Conservation (phyloP, 331 rosid genomes). For the Acacia concinna region DNA sequence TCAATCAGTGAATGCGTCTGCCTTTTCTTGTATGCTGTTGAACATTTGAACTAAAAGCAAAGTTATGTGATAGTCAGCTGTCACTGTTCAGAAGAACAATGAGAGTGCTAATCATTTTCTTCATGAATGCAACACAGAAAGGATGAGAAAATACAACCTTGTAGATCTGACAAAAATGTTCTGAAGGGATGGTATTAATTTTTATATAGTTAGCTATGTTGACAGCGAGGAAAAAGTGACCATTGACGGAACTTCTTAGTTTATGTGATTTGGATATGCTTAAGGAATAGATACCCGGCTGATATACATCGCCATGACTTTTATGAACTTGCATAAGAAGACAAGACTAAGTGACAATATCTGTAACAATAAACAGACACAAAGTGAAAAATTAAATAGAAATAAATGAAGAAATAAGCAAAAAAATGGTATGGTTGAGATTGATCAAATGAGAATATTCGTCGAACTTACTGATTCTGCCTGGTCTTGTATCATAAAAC, state of each 20-base stretch:
- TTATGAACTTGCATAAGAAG: neutral
- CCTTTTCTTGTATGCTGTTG: constrained; percentile 4
- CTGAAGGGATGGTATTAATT: neutral
- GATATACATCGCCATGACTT: neutral
- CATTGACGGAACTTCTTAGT: constrained; percentile 15
- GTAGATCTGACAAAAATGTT: constrained; percentile 1
- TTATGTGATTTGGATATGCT: constrained; percentile 6
- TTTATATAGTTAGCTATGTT: neutral
- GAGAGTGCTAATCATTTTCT: neutral
- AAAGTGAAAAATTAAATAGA: neutral
- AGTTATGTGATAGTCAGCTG: neutral
- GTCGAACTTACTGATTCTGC: neutral
- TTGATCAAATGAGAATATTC: neutral
- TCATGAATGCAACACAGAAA: neutral
- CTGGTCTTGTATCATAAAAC: constrained; percentile 6
- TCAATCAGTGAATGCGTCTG: constrained; percentile 3
- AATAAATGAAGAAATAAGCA: neutral
- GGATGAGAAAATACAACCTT: neutral
- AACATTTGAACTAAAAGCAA: neutral
- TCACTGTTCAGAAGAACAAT: neutral
- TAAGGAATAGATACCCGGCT: neutral
- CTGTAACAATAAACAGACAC: neutral
- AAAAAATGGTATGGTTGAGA: neutral
- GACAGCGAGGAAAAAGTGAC: neutral
- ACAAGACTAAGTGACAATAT: constrained; percentile 1